Evolutionary conservation across 495 filamentous ascomycete genomes (phyloP), one percentile per base, ranked within the genome.

Genomic region (Trichoderma erinaceum): DNA sequence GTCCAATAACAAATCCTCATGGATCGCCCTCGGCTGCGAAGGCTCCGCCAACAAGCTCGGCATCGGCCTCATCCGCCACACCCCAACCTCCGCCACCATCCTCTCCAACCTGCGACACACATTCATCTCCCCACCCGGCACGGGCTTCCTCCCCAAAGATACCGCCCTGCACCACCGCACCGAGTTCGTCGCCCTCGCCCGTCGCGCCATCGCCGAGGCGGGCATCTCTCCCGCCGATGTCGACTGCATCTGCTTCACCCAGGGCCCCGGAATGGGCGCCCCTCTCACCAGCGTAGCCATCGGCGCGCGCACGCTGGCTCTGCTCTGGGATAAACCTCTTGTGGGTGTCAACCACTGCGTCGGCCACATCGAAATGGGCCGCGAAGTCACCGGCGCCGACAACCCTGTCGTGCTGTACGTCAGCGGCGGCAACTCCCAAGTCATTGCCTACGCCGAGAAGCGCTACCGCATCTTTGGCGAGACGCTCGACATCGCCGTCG

Each of bases 311-410:
- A 92, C 90, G 74, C 76, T 98, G 35, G 84, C 87, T 67, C 79
- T 96, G 64, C 84, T 99, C 18, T 99, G 95, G 95, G 80, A 78
- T n/a, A 94, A 93, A 75, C 82, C 86, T 23, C 80, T 99, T 23
- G 88, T 99, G 4, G 93, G 91, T 21, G 95, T 99, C 15, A 99
- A 99, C 78, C 95, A 99, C 78, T 99, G 95, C 78, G 89, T 99
- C 50, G 95, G 95, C 66, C 95, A 92, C 89, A 97, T 99, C 64
- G 95, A 99, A 81, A 99, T 99, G 95, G 95, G 95, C 32, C 86
- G 95, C 46, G 85, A 91, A 65, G 97, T 99, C 75, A 99, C 95
- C 23, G 91, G 90, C 67, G 92, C 96, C 16, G 74, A 82, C n/a
- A 93, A 97, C 78, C 95, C 95, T 1, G 91, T 97, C 32, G 95